Conservation (phyloP, 768 basidiomycete genomes). For the Postia placenta region DNA sequence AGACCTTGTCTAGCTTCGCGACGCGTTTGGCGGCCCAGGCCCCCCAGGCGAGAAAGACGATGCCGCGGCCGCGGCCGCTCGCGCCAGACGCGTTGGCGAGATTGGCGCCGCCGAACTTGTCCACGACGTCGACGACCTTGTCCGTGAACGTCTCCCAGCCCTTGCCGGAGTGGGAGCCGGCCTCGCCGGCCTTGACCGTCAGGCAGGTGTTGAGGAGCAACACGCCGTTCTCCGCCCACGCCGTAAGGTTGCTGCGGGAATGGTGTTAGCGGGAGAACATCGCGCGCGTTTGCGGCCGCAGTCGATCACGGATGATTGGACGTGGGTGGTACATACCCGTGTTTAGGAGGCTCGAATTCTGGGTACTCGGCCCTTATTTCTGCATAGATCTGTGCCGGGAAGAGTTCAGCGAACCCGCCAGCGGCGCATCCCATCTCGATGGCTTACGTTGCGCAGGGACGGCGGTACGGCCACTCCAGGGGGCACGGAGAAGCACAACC, state of each 20-base stretch:
- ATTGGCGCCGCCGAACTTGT: conserved; percentile 71
- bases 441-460: conserved; percentile 71
- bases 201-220: conserved; percentile 90
- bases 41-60: conserved; percentile 91
- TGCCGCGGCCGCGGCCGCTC: conserved; percentile 60
- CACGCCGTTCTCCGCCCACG: conserved; percentile 84
- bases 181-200: conserved; percentile 70
- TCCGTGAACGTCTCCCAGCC: conserved; percentile 94
- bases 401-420: background rate
- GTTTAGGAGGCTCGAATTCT: conserved; percentile 68
- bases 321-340: conserved; percentile 56
- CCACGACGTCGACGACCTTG: conserved; percentile 71
- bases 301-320: background rate
- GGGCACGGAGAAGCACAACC: conserved; percentile 88
- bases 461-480: conserved; percentile 70
- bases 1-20: conserved; percentile 66
- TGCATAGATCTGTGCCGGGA: conserved; percentile 62
- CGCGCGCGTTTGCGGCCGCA: background rate
- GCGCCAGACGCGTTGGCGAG: conserved; percentile 36
- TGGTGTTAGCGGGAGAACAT: conserved; percentile 1
- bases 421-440: background rate
- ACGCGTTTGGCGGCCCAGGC: conserved; percentile 81
- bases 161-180: conserved; percentile 77
- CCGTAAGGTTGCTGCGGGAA: conserved; percentile 60
- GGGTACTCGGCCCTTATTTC: conserved; percentile 83